phyloP scores from a whole-genome alignment of 371 early-diverging fungal genomes.

The Rhizopus arrhizus region DNA sequence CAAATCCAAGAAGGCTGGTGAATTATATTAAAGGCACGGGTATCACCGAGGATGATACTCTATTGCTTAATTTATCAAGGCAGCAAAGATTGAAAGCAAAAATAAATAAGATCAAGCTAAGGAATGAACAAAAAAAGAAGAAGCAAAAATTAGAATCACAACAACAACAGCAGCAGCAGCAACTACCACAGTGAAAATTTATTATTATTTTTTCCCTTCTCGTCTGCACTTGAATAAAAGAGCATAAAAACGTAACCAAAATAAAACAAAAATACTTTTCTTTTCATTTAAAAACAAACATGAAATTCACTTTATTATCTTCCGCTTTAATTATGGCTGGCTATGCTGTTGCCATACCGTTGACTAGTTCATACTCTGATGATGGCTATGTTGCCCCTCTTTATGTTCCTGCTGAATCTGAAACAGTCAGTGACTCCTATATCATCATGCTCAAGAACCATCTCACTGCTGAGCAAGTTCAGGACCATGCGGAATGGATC shows the following conservation, averaged over 20 bases:
- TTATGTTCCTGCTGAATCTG: conserved; percentile 62
- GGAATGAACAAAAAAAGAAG: conserved; percentile 1
- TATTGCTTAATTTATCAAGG: background rate
- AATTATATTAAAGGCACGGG: conserved; percentile 7
- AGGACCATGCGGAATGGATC: conserved; percentile 42
- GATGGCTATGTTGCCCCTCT: conserved; percentile 64
- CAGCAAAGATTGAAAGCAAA: background rate
- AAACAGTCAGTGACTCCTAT: conserved; percentile 77
- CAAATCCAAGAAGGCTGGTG: background rate
- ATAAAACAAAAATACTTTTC: background rate
- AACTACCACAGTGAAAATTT: too few species aligned
- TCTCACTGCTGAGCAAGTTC: conserved; percentile 25
- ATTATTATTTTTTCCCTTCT: background rate
- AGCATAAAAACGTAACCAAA: background rate
- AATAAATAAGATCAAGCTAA: background rate
- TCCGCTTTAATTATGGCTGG: conserved; percentile 34
- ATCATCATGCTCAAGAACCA: conserved; percentile 82
- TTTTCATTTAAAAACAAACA: conserved; percentile 7
- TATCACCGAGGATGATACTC: conserved; percentile 15
- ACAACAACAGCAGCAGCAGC: too few species aligned
- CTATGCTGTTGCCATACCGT: conserved; percentile 39
- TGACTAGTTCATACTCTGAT: conserved; percentile 29
- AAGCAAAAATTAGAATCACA: too few species aligned
- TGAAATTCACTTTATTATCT: conserved; percentile 32
- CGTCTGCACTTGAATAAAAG: conserved; percentile 3